Base-by-base conservation (phyloP, 2,329 filamentous ascomycete species). In the Neodidymelliopsis sp. region DNA sequence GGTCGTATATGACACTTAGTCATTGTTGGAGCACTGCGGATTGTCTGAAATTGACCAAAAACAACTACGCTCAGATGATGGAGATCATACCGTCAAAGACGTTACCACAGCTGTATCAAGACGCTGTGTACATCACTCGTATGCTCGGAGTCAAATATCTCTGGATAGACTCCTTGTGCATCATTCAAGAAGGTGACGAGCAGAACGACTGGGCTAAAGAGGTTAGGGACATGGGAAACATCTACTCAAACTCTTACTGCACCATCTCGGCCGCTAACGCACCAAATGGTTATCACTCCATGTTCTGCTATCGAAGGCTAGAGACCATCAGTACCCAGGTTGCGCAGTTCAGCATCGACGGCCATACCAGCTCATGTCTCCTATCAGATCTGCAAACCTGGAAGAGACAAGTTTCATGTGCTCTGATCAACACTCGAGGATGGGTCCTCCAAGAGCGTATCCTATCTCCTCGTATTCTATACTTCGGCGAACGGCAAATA, bases 111-210 rank as follows among this genome's bases (percentile, higher is more conserved):
- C 53, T 54, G 4, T 62, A 63, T n/a, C 24, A 23, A 12, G 63
- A 66, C 10, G 59, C 61, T 3, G 43, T 66, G 4, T 11, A 23
- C 3, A 46, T 59, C 1, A 43, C 52, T 1, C 38, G 42, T 16
- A 20, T 12, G 18, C 49, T 65, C 1, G 41, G 41, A 3, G 46
- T 62, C 4, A 25, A 18, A 16, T 63, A 63, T 36, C 29, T 64
- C 2, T 64, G 59, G 52, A 60, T 63, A 23, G 57, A 63, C 20
- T 40, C 40, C 6, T 23, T 53, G 4, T 55, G 55, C 19, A 53
- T 56, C 4, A 29, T 38, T 4, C 33, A 50, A 28, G 35, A 52
- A 45, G 37, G 37, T 3, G 19, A 48, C 13, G 29, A 45, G 15
- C 24, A 25, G 2, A 23, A 16, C 3, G 44, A 53, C 13, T 49